Percentiles rank a stretch among this genome's conserved stretches.
Conservation (phyloP, 768 basidiomycete genomes). For the Lactarius akahatsu region DNA sequence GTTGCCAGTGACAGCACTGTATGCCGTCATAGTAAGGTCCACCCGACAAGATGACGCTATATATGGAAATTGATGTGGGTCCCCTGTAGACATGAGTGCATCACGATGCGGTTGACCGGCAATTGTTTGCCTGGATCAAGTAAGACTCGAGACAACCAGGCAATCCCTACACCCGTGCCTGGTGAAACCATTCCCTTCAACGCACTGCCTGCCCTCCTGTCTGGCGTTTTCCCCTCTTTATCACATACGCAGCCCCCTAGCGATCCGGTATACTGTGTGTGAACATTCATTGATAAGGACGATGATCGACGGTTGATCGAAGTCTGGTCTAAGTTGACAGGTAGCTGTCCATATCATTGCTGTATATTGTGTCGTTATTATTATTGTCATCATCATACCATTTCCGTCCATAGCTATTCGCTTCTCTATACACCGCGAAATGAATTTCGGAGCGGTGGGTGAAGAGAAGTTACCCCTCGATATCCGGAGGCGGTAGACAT, state of each 20-base stretch:
- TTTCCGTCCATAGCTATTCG: not conserved
- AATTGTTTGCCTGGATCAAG: not conserved
- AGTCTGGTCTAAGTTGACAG: not conserved
- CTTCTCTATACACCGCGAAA: not conserved
- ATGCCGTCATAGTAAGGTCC: slow-evolving; percentile 7
- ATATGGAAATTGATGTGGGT: slow-evolving; percentile 4
- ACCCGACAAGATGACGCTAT: not conserved
- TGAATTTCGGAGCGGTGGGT: not conserved
- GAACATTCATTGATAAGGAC: not conserved
- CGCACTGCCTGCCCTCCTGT: not conserved
- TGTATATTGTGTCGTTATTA: not conserved
- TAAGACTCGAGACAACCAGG: not conserved
- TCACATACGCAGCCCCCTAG: not conserved
- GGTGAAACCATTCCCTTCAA: not conserved
- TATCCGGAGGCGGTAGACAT: not conserved
- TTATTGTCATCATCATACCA: not conserved
- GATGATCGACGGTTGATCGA: not conserved
- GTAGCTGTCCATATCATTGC: not conserved
- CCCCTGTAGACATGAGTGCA: not conserved
- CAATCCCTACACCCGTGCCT: not conserved
- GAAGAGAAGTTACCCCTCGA: not conserved
- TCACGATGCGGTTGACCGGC: not conserved
- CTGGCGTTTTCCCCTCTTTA: not conserved
- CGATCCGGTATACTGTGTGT: not conserved
- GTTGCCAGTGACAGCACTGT: not conserved